Base-by-base conservation (phyloP, 225 moss, liverwort and hornwort genomes). In the Antitrichia curtipendula region DNA sequence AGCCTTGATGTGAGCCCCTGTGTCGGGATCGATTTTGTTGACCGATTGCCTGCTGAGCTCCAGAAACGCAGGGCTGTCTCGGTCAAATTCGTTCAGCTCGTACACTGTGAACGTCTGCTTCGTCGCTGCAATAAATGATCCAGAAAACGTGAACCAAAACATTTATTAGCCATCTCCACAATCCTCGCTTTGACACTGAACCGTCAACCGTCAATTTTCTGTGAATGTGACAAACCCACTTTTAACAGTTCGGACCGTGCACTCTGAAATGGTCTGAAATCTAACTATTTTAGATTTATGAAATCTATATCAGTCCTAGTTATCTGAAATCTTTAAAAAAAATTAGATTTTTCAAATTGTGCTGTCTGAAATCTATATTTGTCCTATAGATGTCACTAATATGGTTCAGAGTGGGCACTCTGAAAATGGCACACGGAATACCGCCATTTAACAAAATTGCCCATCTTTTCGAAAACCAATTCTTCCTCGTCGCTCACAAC, bases 81-180 rank as follows among this genome's bases (percentile, higher is more conserved):
- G 89, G 88, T 93, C 90, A 53, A 91, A 92, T 61, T 92, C 91
- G 85, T 93, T 93, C 79, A 93, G 78, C 71, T 93, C 93, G 80
- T 93, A 93, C 54, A 93, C 91, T 6, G 92, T 93, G 82, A 93
- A 93, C 24, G 91, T 91, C 85, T 93, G 93, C 89, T 91, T 92
- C 87, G 92, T 84, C 45, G 88, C 93, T 93, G 91, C 75, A 85
- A 80, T 7, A 36, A 6, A 56, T 19, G 12, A 61, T n/a, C 16
- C 56, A 56, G 16, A 54, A 45, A 61, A 59, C 27, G 70, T 29
- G 65, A 34, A 16, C 41, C 64, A 20, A 65, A 82, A 12, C 65
- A 18, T n/a, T n/a, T n/a, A n/a, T 75, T 34, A 84, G 71, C 21
- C 79, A 52, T 84, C 49, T 25, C 31, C 54, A 22, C 47, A 45